phyloP scores from a whole-genome alignment of 2,329 filamentous ascomycete genomes.

The Aschersonia sp. region DNA sequence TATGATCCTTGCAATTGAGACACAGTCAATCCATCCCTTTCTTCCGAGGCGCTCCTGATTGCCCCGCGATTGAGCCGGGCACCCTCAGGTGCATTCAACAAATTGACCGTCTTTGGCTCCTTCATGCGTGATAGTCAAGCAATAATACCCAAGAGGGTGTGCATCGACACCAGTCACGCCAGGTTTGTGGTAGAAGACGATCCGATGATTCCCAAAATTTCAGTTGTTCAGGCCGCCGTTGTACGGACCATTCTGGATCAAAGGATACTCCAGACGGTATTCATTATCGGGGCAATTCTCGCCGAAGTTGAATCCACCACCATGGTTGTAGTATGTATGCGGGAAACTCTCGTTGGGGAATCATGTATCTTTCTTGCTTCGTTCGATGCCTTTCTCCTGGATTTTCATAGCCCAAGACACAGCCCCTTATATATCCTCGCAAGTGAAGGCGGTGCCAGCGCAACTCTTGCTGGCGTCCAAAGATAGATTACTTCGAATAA shows the following conservation, averaged over 20 bases:
- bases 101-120: neutral
- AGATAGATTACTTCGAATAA: too few relatives aligned
- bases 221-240: constrained; percentile 1
- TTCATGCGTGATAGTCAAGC: neutral
- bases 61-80: too few relatives aligned
- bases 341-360: too few relatives aligned
- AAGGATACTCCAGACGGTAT: constrained; percentile 1
- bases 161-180: neutral
- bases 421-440: neutral
- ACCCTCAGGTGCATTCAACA: neutral
- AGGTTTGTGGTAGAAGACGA: neutral
- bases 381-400: neutral
- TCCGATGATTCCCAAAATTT: neutral
- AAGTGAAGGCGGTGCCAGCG: neutral
- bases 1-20: too few relatives aligned
- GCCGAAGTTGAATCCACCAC: neutral
- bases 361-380: neutral
- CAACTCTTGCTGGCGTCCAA: neutral
- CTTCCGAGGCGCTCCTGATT: too few relatives aligned
- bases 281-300: neutral
- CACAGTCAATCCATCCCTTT: too few relatives aligned
- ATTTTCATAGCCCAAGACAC: neutral
- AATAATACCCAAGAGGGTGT: neutral
- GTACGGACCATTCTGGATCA: neutral
- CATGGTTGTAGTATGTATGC: neutral